Evolutionary conservation across 306 rosid species (phyloP).

Genomic region (Cucumis hystrix): DNA sequence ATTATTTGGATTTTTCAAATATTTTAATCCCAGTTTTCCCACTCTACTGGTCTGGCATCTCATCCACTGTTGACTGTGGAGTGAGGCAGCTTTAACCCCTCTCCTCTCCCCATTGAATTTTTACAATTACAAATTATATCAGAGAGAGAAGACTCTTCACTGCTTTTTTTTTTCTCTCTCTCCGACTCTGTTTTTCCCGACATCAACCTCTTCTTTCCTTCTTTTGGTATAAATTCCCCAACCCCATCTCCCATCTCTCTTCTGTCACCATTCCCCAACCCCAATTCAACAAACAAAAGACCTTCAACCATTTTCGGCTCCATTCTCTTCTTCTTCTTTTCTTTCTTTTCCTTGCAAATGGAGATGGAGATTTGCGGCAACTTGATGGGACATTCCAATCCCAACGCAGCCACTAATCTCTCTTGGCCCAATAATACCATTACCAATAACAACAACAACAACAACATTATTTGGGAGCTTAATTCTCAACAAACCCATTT

Average conservation of each 20-base stretch:
- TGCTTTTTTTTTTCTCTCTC: not conserved
- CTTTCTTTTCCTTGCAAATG: not conserved
- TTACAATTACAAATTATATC: not conserved
- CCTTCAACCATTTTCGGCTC: not conserved
- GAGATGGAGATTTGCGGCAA: slow-evolving; percentile 54
- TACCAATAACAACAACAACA: no score
- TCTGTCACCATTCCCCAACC: not conserved
- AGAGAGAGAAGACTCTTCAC: slow-evolving; percentile 2
- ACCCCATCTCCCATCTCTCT: not conserved
- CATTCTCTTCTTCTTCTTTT: not conserved
- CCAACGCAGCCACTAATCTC: slow-evolving; percentile 9
- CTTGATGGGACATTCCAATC: slow-evolving; percentile 32
- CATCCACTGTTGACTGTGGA: no score
- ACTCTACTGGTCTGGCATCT: no score
- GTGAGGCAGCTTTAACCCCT: not conserved
- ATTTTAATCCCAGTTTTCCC: no score
- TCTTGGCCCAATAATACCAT: slow-evolving; percentile 20
- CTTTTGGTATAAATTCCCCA: slow-evolving; percentile 6
- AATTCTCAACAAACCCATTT: not conserved
- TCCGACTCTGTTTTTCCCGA: not conserved
- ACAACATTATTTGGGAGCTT: slow-evolving; percentile 27
- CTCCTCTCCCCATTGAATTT: slow-evolving; percentile 1
- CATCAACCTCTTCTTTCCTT: not conserved
- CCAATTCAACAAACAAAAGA: not conserved
- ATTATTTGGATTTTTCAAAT: no score